phyloP scores from a whole-genome alignment of 768 basidiomycete species.

The Chalciporus sphaerocephalus region DNA sequence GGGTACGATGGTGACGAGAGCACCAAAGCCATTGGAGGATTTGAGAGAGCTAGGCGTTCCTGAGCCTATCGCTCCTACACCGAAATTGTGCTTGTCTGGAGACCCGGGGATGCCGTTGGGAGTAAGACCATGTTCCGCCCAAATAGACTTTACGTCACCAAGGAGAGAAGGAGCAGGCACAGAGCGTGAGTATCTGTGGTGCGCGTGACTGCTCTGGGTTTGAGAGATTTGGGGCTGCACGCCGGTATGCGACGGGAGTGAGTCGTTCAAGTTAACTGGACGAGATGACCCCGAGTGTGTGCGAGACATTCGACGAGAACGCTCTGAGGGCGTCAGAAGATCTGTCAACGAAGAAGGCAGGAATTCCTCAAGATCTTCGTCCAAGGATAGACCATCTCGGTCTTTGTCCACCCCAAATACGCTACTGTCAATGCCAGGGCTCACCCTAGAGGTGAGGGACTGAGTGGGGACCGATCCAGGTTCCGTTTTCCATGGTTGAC shows the following conservation, averaged over 20 bases:
- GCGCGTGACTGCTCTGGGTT: constrained; percentile 22
- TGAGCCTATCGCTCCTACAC: constrained; percentile 22
- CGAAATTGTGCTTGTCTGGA: constrained; percentile 30
- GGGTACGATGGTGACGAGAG: constrained; percentile 8
- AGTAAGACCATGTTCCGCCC: constrained; percentile 55
- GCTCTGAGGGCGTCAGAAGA: constrained; percentile 83
- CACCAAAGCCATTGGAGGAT: constrained; percentile 39
- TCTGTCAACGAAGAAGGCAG: constrained; percentile 86
- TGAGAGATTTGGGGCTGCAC: constrained; percentile 14
- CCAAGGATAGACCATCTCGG: constrained; percentile 38
- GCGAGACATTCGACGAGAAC: constrained; percentile 75
- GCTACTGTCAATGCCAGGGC: constrained; percentile 14
- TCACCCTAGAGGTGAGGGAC: constrained; percentile 3
- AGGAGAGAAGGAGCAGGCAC: constrained; percentile 76
- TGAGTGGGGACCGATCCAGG: constrained; percentile 21
- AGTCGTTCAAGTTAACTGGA: constrained; percentile 19
- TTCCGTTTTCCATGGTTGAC: constrained; percentile 28
- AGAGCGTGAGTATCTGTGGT: constrained; percentile 76
- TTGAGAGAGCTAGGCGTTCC: constrained; percentile 54
- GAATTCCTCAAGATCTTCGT: constrained; percentile 84
- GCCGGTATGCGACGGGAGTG: constrained; percentile 15
- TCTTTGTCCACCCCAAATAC: constrained; percentile 35
- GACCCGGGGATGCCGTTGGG: constrained; percentile 35
- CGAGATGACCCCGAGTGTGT: constrained; percentile 48
- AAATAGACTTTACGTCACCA: constrained; percentile 75